A percentile compares a stretch with the other conserved stretches of the same genome.
Evolutionary conservation across 169 alveolate genomes (phyloP).

Genomic region (Ichthyophthirius multifiliis): DNA sequence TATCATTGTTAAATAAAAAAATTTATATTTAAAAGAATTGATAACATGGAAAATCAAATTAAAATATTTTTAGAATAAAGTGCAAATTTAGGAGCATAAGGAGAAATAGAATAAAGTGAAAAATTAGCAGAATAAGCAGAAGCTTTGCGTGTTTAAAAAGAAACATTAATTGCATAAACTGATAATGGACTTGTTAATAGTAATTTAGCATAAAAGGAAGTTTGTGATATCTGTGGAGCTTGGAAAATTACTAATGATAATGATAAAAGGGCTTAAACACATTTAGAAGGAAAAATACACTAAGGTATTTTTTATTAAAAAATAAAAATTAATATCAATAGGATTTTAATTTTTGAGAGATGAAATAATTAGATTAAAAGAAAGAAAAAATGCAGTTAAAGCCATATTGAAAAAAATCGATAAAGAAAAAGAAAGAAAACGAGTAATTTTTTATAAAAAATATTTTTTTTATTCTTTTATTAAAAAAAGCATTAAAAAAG

Average conservation of each 20-base stretch:
- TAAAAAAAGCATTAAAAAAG: background rate
- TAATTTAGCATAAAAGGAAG: background rate
- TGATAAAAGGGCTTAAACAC: conserved; percentile 2
- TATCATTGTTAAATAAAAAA: background rate
- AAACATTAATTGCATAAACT: background rate
- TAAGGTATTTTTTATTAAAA: background rate
- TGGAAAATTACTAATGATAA: conserved; percentile 9
- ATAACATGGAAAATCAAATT: background rate
- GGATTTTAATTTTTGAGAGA: background rate
- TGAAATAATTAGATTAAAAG: background rate
- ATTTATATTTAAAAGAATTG: background rate
- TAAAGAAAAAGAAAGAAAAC: conserved; percentile 1
- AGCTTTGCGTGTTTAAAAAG: background rate
- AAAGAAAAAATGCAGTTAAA: background rate
- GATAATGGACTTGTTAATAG: background rate
- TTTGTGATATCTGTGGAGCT: conserved; percentile 12
- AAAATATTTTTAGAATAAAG: background rate
- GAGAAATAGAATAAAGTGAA: background rate
- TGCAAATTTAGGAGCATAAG: background rate
- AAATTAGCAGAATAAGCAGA: background rate
- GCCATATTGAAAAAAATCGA: background rate
- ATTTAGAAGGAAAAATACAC: background rate
- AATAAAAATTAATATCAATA: background rate
- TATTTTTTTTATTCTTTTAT: background rate
- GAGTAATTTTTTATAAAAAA: background rate